Percentiles rank a stretch among this genome's conserved stretches.
These are phyloP conservation scores for Isabelozyma rhagii DNA, from an alignment of 805 yeast species.

Conservation along the genomic window DNA sequence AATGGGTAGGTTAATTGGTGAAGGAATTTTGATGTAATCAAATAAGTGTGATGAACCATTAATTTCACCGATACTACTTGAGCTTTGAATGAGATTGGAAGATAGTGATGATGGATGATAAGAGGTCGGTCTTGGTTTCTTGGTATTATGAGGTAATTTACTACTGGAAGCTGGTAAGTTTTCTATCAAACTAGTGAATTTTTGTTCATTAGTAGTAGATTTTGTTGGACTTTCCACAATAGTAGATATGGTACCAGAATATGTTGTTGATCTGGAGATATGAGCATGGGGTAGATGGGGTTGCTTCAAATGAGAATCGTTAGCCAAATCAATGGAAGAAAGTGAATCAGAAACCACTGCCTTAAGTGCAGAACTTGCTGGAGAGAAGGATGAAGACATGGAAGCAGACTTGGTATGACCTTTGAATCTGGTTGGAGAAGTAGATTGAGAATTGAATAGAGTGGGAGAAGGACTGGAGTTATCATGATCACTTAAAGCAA, in stretches of 20 bases:
- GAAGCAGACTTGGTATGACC: constrained; percentile 34
- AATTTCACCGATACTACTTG: constrained; percentile 9
- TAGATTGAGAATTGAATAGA: constrained; percentile 1
- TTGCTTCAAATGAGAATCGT: constrained; percentile 10
- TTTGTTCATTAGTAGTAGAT: constrained; percentile 10
- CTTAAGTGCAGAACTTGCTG: constrained; percentile 68
- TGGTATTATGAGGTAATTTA: constrained; percentile 42
- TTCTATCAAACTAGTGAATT: background rate
- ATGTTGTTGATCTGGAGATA: constrained; percentile 23
- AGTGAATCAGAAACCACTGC: constrained; percentile 63
- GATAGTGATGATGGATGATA: constrained; percentile 66
- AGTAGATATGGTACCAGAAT: constrained; percentile 40
- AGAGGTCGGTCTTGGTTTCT: constrained; percentile 80
- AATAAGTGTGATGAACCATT: constrained; percentile 16
- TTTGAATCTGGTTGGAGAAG: constrained; percentile 18
- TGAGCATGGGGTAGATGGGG: constrained; percentile 4
- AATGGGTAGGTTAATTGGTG: constrained; percentile 27
- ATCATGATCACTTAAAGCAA: constrained; percentile 37
- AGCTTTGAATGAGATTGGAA: constrained; percentile 18
- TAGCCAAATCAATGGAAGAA: constrained; percentile 11
- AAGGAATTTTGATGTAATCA: constrained; percentile 34
- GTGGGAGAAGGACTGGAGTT: constrained; percentile 1
- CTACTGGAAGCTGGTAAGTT: constrained; percentile 7
- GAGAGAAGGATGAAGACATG: constrained; percentile 32
- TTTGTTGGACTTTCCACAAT: constrained; percentile 44